Evolutionary conservation across 2,329 filamentous ascomycete genomes (phyloP), one percentile per base, ranked within the genome.

Genomic region (Cordyceps cateniannulata): DNA sequence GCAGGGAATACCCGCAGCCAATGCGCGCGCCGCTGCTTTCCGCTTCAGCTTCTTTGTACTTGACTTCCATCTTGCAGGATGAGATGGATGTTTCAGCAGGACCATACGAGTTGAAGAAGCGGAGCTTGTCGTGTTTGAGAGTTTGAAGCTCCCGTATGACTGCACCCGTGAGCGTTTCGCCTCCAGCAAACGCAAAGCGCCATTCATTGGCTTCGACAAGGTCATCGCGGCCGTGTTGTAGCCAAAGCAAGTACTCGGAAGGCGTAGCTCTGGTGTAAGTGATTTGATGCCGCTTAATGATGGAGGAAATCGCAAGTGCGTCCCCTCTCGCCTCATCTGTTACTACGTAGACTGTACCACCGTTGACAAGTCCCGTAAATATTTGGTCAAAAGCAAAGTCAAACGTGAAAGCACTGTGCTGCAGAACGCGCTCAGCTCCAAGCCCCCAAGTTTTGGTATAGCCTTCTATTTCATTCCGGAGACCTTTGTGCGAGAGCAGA

Each of bases 231-330:
- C 14, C 47, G n/a, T 49, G 29, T 3, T 9, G 5, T 16, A 49
- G 16, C 47, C 47, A 49, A 1, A 16, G n/a, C 2, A 40, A 24
- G n/a, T 54, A 61, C 32, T 61, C 62, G 7, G 62, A 61, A 12
- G 62, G 62, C 12, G 62, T 63, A 3, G 58, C 62, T 5, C 10
- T 8, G 1, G 62, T 61, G 5, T 42, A 18, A 3, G 62, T 63
- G 1, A 63, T 47, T 3, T 29, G 48, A 2, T 59, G 27, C 5
- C 32, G 38, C 14, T 22, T 20, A 32, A 63, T 61, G 7, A 61
- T 18, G 3, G 20, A 8, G 20, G 53, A 29, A 1, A 63, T 35
- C 8, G 48, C 58, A 22, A 40, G 18, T 10, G 62, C 38, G 35
- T 63, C 53, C 4, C 47, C 44, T 12, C 57, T 22, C 7, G 9